Evolutionary conservation across 208 protist species (phyloP).

Genomic region (Trypanosoma grayi): DNA sequence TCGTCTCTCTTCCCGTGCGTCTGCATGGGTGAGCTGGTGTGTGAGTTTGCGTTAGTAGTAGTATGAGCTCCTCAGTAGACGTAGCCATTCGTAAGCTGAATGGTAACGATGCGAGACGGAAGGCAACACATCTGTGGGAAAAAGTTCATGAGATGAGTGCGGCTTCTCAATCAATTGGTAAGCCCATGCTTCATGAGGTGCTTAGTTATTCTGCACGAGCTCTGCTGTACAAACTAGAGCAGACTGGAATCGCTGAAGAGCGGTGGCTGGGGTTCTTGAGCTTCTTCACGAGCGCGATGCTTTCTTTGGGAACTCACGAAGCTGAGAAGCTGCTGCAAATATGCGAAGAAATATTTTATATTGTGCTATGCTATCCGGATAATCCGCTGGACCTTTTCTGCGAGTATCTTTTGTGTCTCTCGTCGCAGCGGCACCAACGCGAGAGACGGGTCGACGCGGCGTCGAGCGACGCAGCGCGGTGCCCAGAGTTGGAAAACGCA

Average conservation of each 20-base stretch:
- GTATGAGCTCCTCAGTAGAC: constrained; percentile 16
- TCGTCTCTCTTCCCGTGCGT: no score
- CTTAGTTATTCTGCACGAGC: constrained; percentile 32
- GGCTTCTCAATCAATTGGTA: not conserved
- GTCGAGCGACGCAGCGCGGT: not conserved
- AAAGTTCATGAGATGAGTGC: constrained; percentile 13
- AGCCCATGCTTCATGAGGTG: constrained; percentile 29
- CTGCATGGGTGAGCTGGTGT: no score
- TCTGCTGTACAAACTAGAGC: constrained; percentile 43
- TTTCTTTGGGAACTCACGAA: constrained; percentile 41
- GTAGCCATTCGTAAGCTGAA: constrained; percentile 27
- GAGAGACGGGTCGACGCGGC: constrained; percentile 2
- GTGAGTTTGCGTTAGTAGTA: not conserved
- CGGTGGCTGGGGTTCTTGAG: constrained; percentile 48
- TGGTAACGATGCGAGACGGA: constrained; percentile 13
- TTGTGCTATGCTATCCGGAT: constrained; percentile 36
- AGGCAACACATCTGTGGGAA: constrained; percentile 23
- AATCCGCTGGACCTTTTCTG: constrained; percentile 33
- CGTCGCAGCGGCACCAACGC: constrained; percentile 36
- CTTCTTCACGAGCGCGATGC: constrained; percentile 39
- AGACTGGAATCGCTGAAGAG: constrained; percentile 29
- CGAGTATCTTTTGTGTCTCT: constrained; percentile 41
- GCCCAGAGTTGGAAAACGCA: constrained; percentile 8
- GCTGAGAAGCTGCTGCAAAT: constrained; percentile 25
- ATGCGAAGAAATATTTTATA: constrained; percentile 30